Conservation (phyloP, 192 early-diverging fungal species). For the Backusella morwellensis region DNA sequence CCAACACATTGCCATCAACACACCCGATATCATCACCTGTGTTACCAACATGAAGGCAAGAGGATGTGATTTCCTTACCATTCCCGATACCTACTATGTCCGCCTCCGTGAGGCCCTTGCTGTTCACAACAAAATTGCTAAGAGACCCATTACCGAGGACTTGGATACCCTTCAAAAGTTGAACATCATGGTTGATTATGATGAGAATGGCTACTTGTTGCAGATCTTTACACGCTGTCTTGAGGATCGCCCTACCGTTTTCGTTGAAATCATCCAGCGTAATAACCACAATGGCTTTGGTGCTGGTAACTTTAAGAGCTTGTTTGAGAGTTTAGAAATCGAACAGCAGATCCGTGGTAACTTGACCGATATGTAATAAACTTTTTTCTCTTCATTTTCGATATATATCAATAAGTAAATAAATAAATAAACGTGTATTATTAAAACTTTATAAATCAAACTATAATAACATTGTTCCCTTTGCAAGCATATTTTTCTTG, state of each 20-base stretch:
- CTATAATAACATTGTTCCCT: too few relatives aligned
- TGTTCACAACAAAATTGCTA: slow-evolving; percentile 50
- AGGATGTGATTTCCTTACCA: slow-evolving; percentile 88
- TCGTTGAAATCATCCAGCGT: slow-evolving; percentile 97
- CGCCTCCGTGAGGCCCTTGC: slow-evolving; percentile 70
- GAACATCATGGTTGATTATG: slow-evolving; percentile 95
- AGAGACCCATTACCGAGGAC: slow-evolving; percentile 78
- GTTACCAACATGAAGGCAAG: slow-evolving; percentile 81
- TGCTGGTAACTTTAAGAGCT: slow-evolving; percentile 96
- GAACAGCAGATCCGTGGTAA: slow-evolving; percentile 94
- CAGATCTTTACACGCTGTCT: slow-evolving; percentile 94
- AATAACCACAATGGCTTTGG: slow-evolving; percentile 92
- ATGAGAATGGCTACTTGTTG: slow-evolving; percentile 94
- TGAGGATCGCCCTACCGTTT: slow-evolving; percentile 95
- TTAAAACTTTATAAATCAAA: background rate
- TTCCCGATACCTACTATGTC: slow-evolving; percentile 88
- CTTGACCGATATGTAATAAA: slow-evolving; percentile 41
- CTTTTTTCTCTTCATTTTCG: background rate
- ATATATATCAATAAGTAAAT: background rate
- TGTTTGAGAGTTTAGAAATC: slow-evolving; percentile 94
- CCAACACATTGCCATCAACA: slow-evolving; percentile 95
- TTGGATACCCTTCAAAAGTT: slow-evolving; percentile 80
- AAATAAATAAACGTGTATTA: background rate
- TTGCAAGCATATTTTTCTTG: too few relatives aligned
- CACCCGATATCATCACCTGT: slow-evolving; percentile 80